Evolutionary conservation across 2,329 filamentous ascomycete species (phyloP).

Genomic region (Trichoderma arundinaceum): DNA sequence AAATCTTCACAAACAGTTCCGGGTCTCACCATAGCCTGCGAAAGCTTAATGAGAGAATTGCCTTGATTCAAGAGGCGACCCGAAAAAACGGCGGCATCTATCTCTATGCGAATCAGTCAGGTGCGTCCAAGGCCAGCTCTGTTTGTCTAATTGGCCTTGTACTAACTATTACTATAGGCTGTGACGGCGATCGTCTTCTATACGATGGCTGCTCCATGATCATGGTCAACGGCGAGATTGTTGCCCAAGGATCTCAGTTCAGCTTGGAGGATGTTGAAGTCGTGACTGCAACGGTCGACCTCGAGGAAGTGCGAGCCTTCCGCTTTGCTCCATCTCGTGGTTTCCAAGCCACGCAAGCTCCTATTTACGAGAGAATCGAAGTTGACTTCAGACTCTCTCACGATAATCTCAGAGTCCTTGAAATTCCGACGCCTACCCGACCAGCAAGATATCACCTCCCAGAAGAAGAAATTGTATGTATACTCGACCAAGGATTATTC

Average conservation of each 20-base stretch:
- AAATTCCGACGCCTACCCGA: conserved; percentile 29
- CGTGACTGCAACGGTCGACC: conserved; percentile 67
- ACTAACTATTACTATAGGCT: not conserved
- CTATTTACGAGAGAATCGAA: conserved; percentile 33
- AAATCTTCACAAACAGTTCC: conserved; percentile 37
- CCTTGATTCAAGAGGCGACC: conserved; percentile 70
- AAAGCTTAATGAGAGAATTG: conserved; percentile 68
- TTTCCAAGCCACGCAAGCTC: conserved; percentile 32
- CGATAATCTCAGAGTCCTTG: conserved; percentile 36
- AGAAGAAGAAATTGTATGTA: conserved; percentile 65
- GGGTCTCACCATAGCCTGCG: conserved; percentile 57
- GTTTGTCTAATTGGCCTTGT: too few species aligned
- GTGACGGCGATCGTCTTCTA: conserved; percentile 11
- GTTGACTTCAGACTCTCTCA: conserved; percentile 35
- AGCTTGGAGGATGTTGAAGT: conserved; percentile 69
- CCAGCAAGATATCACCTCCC: conserved; percentile 58
- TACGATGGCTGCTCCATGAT: conserved; percentile 57
- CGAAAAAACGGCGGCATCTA: conserved; percentile 65
- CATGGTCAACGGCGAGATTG: conserved; percentile 60
- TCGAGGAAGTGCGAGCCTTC: conserved; percentile 68
- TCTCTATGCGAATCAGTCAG: conserved; percentile 46
- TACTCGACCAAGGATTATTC: not conserved
- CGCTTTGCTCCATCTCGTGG: conserved; percentile 23
- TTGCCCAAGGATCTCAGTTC: conserved; percentile 69
- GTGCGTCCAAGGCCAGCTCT: not conserved